Conservation (phyloP, 1,284 basidiomycete genomes). For the Heterobasidion parviporum region DNA sequence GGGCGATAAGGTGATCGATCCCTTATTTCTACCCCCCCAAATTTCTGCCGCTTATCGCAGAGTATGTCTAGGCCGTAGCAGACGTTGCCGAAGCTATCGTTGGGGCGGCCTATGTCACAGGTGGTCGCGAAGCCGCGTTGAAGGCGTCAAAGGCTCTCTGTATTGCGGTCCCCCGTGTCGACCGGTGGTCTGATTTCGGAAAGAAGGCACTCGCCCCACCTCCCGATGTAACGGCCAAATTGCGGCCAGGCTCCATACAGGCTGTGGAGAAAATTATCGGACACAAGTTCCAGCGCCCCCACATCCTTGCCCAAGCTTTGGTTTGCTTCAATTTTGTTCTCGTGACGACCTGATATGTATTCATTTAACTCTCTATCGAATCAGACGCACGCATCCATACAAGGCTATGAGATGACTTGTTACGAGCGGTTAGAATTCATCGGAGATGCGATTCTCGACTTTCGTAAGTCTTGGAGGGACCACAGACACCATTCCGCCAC, state of each 20-base stretch:
- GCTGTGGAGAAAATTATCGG: slow-evolving; percentile 59
- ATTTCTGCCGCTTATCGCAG: neutral
- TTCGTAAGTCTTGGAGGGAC: slow-evolving; percentile 38
- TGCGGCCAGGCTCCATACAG: slow-evolving; percentile 35
- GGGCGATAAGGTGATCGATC: slow-evolving; percentile 61
- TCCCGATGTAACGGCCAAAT: slow-evolving; percentile 30
- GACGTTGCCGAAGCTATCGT: slow-evolving; percentile 79
- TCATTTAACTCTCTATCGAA: neutral
- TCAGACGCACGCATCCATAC: slow-evolving; percentile 59
- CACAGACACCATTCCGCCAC: too few relatives aligned
- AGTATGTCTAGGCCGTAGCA: slow-evolving; percentile 51
- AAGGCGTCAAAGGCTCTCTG: slow-evolving; percentile 53
- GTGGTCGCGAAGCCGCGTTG: slow-evolving; percentile 57
- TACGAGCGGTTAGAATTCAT: slow-evolving; percentile 77
- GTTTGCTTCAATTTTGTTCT: slow-evolving; percentile 28
- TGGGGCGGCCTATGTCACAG: slow-evolving; percentile 68
- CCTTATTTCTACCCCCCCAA: neutral
- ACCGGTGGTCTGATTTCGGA: slow-evolving; percentile 64
- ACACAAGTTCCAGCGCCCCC: slow-evolving; percentile 47
- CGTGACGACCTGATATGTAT: neutral
- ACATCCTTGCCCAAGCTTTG: slow-evolving; percentile 63
- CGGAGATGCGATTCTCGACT: slow-evolving; percentile 76
- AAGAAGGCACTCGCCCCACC: slow-evolving; percentile 36
- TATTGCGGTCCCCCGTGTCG: slow-evolving; percentile 50
- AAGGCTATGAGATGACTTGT: slow-evolving; percentile 42